These are phyloP conservation scores for Cadophora sp. DNA, from an alignment of 2,329 filamentous ascomycete species.

Conservation along the genomic window DNA sequence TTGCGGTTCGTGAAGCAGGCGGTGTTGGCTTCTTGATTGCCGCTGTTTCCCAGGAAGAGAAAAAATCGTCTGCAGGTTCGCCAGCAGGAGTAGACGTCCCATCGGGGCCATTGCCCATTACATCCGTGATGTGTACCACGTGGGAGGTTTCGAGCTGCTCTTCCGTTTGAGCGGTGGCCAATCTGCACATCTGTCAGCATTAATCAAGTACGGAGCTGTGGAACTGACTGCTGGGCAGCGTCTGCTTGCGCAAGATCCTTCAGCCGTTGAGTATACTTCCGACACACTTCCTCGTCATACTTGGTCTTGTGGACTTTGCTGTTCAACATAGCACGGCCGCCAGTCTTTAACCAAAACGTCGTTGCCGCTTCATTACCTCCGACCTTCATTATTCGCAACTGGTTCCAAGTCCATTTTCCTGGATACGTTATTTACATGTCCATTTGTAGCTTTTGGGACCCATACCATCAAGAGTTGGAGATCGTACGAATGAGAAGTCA, in stretches of 20 bases:
- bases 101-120: slow-evolving; percentile 64
- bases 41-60: slow-evolving; percentile 98
- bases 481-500: slow-evolving; percentile 98
- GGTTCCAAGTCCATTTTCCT: slow-evolving; percentile 97
- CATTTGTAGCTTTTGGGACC: neutral
- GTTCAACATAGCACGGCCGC: slow-evolving; percentile 88
- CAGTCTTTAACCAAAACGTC: slow-evolving; percentile 97
- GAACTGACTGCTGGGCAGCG: slow-evolving; percentile 8
- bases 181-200: neutral
- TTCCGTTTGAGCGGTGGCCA: neutral
- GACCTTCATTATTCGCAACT: slow-evolving; percentile 96
- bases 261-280: too few species aligned
- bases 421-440: slow-evolving; percentile 35
- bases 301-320: slow-evolving; percentile 98
- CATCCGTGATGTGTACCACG: slow-evolving; percentile 79
- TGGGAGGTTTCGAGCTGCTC: slow-evolving; percentile 79
- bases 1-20: slow-evolving; percentile 86
- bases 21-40: slow-evolving; percentile 96
- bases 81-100: slow-evolving; percentile 78
- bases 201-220: neutral
- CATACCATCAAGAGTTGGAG: slow-evolving; percentile 97
- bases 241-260: neutral
- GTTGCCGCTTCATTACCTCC: slow-evolving; percentile 97
- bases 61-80: slow-evolving; percentile 91
- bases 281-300: slow-evolving; percentile 72